phyloP scores from a whole-genome alignment of 164 flowering plant genomes.

The Vitis cinerea region DNA sequence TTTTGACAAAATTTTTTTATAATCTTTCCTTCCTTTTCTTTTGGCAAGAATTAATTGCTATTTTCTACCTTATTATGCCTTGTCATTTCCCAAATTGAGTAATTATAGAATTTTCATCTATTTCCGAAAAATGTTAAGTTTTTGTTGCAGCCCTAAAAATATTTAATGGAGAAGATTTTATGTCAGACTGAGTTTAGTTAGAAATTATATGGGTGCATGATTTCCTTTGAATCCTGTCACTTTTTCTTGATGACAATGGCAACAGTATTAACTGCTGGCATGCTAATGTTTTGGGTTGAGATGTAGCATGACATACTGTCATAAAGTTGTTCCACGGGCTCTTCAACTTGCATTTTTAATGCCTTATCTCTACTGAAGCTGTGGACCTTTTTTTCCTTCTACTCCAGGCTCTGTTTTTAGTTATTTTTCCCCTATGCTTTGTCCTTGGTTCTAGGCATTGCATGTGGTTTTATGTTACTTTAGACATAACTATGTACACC shows the following conservation, averaged over 20 bases:
- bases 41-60: background rate
- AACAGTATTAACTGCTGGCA: no score
- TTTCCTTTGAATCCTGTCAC: no score
- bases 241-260: no score
- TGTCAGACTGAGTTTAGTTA: background rate
- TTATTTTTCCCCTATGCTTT: background rate
- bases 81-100: background rate
- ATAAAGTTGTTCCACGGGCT: background rate
- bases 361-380: background rate
- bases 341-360: background rate
- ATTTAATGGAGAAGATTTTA: background rate
- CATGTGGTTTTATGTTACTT: background rate
- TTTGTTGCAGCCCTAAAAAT: no score
- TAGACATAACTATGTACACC: background rate
- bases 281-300: background rate
- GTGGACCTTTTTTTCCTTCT: background rate
- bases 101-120: background rate
- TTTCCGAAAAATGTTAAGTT: background rate
- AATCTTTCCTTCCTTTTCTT: constrained; percentile 1
- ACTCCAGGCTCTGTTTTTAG: background rate
- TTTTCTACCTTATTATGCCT: background rate
- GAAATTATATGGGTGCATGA: no score
- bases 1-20: background rate
- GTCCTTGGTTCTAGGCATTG: background rate
- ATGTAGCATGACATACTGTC: background rate